A percentile compares a stretch with the other conserved stretches of the same genome.
These are phyloP conservation scores for Coprinopsis marcescibilis DNA, from an alignment of 768 basidiomycete species.

Conservation along the genomic window DNA sequence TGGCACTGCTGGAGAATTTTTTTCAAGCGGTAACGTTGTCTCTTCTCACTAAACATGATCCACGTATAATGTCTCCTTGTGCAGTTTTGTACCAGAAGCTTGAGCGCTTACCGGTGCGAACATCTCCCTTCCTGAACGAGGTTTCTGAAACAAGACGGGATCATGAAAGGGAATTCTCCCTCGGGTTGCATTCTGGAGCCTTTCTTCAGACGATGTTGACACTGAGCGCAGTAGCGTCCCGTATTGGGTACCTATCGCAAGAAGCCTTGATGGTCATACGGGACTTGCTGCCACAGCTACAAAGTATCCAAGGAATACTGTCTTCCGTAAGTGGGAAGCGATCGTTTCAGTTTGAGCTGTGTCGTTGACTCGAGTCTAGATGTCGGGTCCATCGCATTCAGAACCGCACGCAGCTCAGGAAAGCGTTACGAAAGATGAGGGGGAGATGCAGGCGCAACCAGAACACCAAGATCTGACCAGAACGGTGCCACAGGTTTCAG, in stretches of 20 bases:
- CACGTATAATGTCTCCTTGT: not conserved
- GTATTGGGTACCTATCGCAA: slow-evolving; percentile 40
- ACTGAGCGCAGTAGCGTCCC: slow-evolving; percentile 55
- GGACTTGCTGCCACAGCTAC: slow-evolving; percentile 11
- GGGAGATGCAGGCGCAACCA: too few species aligned
- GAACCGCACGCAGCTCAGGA: too few species aligned
- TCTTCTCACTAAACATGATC: not conserved
- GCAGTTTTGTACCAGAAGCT: slow-evolving; percentile 20
- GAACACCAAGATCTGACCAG: too few species aligned
- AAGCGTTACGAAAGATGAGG: too few species aligned
- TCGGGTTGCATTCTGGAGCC: slow-evolving; percentile 66
- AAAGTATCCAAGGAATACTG: slow-evolving; percentile 1
- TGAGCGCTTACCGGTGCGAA: slow-evolving; percentile 51
- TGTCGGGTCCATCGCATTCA: not conserved
- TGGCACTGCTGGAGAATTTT: not conserved
- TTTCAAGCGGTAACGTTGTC: not conserved
- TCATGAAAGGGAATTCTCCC: slow-evolving; percentile 46
- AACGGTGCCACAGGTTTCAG: too few species aligned
- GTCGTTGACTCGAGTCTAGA: not conserved
- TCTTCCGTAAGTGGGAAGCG: slow-evolving; percentile 6
- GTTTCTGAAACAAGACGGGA: not conserved
- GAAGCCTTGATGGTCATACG: slow-evolving; percentile 38
- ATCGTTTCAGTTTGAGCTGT: not conserved
- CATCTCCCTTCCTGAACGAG: not conserved
- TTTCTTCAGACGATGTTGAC: slow-evolving; percentile 66